Percentiles rank a stretch among this genome's conserved stretches.
These are phyloP conservation scores for Zarea fungicola DNA, from an alignment of 2,329 filamentous ascomycete genomes.

Conservation along the genomic window DNA sequence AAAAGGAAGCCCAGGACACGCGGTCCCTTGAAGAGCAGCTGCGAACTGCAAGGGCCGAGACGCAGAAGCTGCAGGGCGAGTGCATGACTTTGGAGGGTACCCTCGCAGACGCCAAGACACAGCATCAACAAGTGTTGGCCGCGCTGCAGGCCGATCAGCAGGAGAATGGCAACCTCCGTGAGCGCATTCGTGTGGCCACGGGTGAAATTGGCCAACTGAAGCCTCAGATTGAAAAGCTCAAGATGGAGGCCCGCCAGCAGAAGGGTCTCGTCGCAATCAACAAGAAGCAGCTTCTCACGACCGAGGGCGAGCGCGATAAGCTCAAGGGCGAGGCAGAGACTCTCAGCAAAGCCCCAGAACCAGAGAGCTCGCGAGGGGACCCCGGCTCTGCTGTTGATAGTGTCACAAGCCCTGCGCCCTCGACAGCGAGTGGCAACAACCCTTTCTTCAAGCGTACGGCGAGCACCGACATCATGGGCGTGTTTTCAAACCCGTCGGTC, in stretches of 20 bases:
- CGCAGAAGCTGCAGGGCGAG: slow-evolving; percentile 77
- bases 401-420: slow-evolving; percentile 65
- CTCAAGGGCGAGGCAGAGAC: slow-evolving; percentile 73
- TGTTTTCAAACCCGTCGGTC: slow-evolving; percentile 46
- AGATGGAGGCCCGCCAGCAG: slow-evolving; percentile 86
- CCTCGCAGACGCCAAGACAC: slow-evolving; percentile 73
- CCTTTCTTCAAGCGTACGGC: slow-evolving; percentile 81
- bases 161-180: slow-evolving; percentile 80
- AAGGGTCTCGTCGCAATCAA: slow-evolving; percentile 97
- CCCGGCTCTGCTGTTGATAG: slow-evolving; percentile 43
- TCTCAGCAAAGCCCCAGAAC: slow-evolving; percentile 56
- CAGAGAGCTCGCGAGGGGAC: slow-evolving; percentile 49
- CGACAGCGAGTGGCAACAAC: slow-evolving; percentile 74
- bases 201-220: slow-evolving; percentile 77
- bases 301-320: slow-evolving; percentile 83
- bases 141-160: slow-evolving; percentile 81
- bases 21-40: slow-evolving; percentile 81
- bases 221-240: slow-evolving; percentile 88
- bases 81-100: slow-evolving; percentile 76
- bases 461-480: slow-evolving; percentile 55
- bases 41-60: slow-evolving; percentile 69
- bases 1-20: slow-evolving; percentile 86
- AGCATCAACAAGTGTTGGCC: slow-evolving; percentile 70
- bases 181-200: slow-evolving; percentile 80
- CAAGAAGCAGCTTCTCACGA: slow-evolving; percentile 92